Base-by-base conservation (phyloP, 1,284 basidiomycete species). In the Naganishia sp. region DNA sequence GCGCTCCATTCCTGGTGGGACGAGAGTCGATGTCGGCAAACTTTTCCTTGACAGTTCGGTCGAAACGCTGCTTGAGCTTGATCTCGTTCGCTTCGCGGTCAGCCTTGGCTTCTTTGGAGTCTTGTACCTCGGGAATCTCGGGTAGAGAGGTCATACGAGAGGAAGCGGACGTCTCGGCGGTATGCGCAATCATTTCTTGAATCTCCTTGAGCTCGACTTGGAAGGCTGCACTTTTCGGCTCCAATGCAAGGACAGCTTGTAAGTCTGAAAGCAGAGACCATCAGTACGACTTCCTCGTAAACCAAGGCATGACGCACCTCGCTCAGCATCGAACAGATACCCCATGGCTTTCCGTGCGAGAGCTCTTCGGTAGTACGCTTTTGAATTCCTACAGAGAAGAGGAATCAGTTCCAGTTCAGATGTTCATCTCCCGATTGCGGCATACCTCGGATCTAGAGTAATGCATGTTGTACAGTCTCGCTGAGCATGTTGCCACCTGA, bases 321-420 rank as follows among this genome's bases (percentile, higher is more conserved):
- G 57, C 50, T 68, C 67, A 25, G 67, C 67, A 21, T 65, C 68
- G 28, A 66, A 55, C 7, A 68, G 59, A 36, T 60, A 33, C 23
- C 64, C 60, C 42, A 66, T 44, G 10, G 64, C 68, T 36, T 50
- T 63, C 43, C 68, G 36, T n/a, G 68, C 64, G 42, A 66, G 31
- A 39, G 68, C 68, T 44, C 68, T 44, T 45, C 68, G 64, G 49
- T 65, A 68, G n/a, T 66, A 55, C 23, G 68, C 68, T 57, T 68
- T 68, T 0, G 68, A 44, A 33, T 68, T 68, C 39, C 64, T 66
- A 16, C 21, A 49, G 16, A 1, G 21, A 10, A 31, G 28, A 53
- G 18, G 21, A 15, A 31, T 53, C 2, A 33, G 25, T 53, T 11
- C 16, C 25, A 25, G 15, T 7, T 33, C 15, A 2, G 6, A 11